Evolutionary conservation across 2,329 filamentous ascomycete genomes (phyloP), one percentile per base, ranked within the genome.

Genomic region (Aspergillus sp.): DNA sequence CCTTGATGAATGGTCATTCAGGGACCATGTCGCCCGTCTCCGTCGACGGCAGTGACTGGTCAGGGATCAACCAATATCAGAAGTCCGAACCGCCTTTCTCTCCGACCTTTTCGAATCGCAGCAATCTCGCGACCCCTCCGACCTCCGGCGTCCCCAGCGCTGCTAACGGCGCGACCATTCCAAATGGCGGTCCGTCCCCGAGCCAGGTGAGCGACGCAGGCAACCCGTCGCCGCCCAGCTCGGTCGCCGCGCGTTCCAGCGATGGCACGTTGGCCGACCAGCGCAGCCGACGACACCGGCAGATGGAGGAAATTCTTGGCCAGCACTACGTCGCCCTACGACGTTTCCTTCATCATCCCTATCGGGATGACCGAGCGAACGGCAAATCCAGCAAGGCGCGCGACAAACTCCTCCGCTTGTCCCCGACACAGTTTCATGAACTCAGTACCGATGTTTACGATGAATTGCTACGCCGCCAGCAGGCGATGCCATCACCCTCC

Each of bases 361-460:
- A 85, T 51, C 86, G 86, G 65, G 88, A 95, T 70, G 89, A 91
- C 61, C 85, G 83, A n/a, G n/a, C n/a, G 44, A 87, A 87, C 57
- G 82, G 85, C 46, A 87, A 87, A 47, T 87, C 90, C 23, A 96
- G 95, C 74, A 88, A 92, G 73, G 94, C 94, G 51, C 87, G 92
- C 66, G 94, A 97, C 74, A 99, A 99, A 79, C 81, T 97, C 52
- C 81, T 97, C 55, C 86, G 93, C 54, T 81, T 99, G 47, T 96
- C 92, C 1, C 80, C 88, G 1, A 90, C 96, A 23, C 94, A 99
- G 72, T 97, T 99, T 72, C 91, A 96, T 73, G 94, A 99, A 76
- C 82, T 99, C 57, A 97, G 92, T 74, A 97, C 93, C 53, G 94
- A 99, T 75, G 93, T 99, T 38, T 97, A 89, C 74, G 94, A 99